Conservation (phyloP, 495 filamentous ascomycete species). For the Pseudotulostoma volvatum region DNA sequence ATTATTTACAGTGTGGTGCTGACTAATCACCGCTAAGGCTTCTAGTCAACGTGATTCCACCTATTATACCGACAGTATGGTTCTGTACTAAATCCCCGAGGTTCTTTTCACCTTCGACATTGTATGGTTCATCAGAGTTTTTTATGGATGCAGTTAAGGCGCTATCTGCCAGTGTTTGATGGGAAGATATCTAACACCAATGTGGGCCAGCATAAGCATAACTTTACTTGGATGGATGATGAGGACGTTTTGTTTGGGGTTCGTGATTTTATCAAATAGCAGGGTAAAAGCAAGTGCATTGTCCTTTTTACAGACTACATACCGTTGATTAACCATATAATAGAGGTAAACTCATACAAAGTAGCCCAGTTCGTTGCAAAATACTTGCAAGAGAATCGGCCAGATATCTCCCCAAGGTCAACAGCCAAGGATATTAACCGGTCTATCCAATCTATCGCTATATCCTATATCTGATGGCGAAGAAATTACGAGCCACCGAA, state of each 20-base stretch:
- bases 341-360: neutral
- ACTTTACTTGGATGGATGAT: neutral
- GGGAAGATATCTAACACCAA: neutral
- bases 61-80: neutral
- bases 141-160: neutral
- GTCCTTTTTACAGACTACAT: neutral
- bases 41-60: too few species aligned
- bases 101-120: neutral
- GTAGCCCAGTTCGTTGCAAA: neutral
- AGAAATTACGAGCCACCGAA: neutral
- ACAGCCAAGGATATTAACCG: neutral
- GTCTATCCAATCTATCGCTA: neutral
- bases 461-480: neutral
- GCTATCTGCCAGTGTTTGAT: neutral
- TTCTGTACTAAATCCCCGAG: neutral
- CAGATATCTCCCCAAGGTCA: neutral
- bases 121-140: neutral
- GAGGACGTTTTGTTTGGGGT: neutral
- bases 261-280: neutral
- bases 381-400: neutral
- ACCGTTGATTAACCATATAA: neutral
- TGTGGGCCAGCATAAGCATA: neutral
- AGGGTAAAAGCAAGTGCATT: neutral
- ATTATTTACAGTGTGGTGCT: too few species aligned
- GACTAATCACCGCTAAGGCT: too few species aligned